phyloP scores from a whole-genome alignment of 2,329 filamentous ascomycete genomes.

The Colletotrichum tropicale region DNA sequence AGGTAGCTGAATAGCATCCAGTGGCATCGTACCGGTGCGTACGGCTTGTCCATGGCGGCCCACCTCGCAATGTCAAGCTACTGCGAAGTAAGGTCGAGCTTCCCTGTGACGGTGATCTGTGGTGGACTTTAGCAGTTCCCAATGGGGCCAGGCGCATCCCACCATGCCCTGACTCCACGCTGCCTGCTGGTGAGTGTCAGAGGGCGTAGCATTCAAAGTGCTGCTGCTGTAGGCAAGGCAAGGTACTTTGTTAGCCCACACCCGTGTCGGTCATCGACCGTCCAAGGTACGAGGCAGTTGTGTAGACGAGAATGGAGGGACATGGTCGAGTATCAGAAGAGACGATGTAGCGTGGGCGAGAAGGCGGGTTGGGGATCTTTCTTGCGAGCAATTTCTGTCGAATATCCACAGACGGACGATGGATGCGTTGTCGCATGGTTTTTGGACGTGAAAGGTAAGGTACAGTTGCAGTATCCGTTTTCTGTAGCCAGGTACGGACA shows the following conservation, averaged over 20 bases:
- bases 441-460: background rate
- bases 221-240: background rate
- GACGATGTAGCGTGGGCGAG: background rate
- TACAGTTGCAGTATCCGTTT: background rate
- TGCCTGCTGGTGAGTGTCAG: conserved; percentile 3
- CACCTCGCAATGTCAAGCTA: background rate
- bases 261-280: background rate
- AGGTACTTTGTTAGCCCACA: conserved; percentile 8
- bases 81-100: background rate
- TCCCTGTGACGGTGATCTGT: conserved; percentile 12
- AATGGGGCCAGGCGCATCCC: conserved; percentile 17
- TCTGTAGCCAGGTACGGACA: background rate
- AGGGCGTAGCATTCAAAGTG: background rate
- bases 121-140: conserved; percentile 13
- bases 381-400: background rate
- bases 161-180: background rate
- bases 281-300: background rate
- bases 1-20: background rate
- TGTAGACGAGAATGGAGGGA: background rate
- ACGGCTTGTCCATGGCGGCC: background rate
- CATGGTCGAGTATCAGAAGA: background rate
- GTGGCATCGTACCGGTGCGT: conserved; percentile 1
- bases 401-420: background rate
- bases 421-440: background rate
- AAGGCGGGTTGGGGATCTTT: background rate